Base-by-base conservation (phyloP, 148 eudicot genomes). In the Agrostemma githago region DNA sequence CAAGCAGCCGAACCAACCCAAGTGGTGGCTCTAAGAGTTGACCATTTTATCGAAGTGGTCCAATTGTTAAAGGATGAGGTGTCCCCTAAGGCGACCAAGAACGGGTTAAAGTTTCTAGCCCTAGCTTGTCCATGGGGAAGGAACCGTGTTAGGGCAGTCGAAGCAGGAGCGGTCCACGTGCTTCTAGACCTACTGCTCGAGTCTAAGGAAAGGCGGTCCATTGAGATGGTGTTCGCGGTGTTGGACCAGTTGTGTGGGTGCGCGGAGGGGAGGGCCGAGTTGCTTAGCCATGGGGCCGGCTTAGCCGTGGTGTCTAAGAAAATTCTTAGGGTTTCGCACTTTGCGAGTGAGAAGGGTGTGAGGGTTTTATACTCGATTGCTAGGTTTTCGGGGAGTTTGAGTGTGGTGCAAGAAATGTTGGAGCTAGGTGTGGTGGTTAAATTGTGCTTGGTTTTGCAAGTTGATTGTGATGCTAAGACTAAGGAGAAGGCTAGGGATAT, bases 181-280 rank as follows among this genome's bases (percentile, higher is more conserved):
- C 10, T 87, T 12, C 58, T 89, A 8, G 84, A 90, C 61, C 76
- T 83, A 0, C 79, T 90, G 0, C 68, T 90, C 0, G 88, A 84
- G 68, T 66, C 65, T 0, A 16, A 57, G 0, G 89, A 87, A 2
- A 83, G 76, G 73, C 79, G 89, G 74, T 34, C 16, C n/a, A 69
- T 65, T 6, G 96, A 91, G 77, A 84, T 91, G 96, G 69, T 75
- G 6, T 6, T 91, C 2, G 68, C 77, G 14, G 82, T 80, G 53
- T 19, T 91, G 68, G 96, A 91, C 14, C 75, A 38, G 14, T 41
- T 87, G 1, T 89, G 96, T 78, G 86, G 85, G 6, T 87, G 93
- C 43, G 91, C 96, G 0, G 91, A 91, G 46, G 96, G 96, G 11
- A 68, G 96, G 71, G 85, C 91, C 0, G 93, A 83, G 76, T 58